Evolutionary conservation across 441 rosid species (phyloP).

Genomic region (Syzygium malaccense): DNA sequence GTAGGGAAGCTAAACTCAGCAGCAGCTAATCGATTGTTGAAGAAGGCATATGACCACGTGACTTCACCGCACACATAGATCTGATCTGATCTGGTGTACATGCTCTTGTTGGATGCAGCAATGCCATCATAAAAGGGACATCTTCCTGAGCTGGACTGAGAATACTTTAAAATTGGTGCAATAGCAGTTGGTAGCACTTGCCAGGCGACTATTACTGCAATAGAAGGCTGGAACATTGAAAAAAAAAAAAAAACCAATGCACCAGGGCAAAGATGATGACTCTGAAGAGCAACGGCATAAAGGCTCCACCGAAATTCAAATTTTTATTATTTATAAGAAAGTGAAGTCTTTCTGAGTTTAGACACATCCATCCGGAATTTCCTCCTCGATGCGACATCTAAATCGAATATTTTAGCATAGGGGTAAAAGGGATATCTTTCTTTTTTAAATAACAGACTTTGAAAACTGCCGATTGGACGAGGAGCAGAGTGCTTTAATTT

Average conservation of each 20-base stretch:
- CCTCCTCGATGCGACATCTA: not conserved
- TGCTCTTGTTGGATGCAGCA: not conserved
- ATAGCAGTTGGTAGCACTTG: not conserved
- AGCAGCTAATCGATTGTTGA: not conserved
- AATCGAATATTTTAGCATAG: not conserved
- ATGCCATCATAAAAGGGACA: not conserved
- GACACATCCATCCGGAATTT: too few species aligned
- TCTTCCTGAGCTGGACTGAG: not conserved
- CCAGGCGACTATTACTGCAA: not conserved
- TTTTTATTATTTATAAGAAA: not conserved
- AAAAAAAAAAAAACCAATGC: not conserved
- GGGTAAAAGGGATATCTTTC: not conserved
- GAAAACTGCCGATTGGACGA: not conserved
- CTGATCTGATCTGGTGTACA: not conserved
- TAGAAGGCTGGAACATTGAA: not conserved
- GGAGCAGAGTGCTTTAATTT: not conserved
- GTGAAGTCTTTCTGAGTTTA: not conserved
- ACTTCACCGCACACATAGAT: not conserved
- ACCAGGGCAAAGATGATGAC: not conserved
- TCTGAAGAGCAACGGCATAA: not conserved
- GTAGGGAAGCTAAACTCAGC: not conserved
- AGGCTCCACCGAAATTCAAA: not conserved
- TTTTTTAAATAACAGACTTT: not conserved
- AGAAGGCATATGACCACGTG: not conserved
- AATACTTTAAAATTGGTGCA: not conserved